These are phyloP conservation scores for Scheffersomyces amazonensis DNA, from an alignment of 805 yeast species.

Conservation along the genomic window DNA sequence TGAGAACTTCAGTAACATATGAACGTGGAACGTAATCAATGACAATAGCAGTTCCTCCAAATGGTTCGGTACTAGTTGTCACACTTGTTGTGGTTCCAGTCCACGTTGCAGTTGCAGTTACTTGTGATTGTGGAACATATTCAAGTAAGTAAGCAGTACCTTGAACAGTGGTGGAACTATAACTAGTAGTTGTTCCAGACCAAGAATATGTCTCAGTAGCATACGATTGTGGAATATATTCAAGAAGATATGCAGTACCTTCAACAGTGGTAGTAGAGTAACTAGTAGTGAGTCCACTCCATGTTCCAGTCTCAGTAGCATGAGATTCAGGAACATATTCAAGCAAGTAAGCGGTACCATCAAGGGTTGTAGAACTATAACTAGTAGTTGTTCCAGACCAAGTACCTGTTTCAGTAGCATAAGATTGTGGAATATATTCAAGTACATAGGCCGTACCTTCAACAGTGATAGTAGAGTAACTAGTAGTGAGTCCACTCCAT, in stretches of 20 bases:
- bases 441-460: not conserved
- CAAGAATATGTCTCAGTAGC: not conserved
- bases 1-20: not conserved
- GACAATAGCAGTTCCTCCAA: not conserved
- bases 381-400: not conserved
- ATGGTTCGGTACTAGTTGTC: not conserved
- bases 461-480: no score
- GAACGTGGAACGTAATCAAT: not conserved
- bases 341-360: not conserved
- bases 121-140: not conserved
- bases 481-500: no score
- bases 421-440: not conserved
- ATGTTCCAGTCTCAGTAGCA: not conserved
- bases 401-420: conserved; percentile 1
- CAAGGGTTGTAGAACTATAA: not conserved
- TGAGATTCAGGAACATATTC: not conserved
- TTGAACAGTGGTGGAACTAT: not conserved
- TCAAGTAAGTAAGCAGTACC: not conserved
- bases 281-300: not conserved
- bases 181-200: not conserved
- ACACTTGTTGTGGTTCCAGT: not conserved
- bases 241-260: not conserved
- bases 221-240: not conserved
- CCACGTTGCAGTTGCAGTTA: not conserved
- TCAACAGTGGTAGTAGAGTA: not conserved